Evolutionary conservation across 306 rosid genomes (phyloP).

Genomic region (Acmispon strigosus): DNA sequence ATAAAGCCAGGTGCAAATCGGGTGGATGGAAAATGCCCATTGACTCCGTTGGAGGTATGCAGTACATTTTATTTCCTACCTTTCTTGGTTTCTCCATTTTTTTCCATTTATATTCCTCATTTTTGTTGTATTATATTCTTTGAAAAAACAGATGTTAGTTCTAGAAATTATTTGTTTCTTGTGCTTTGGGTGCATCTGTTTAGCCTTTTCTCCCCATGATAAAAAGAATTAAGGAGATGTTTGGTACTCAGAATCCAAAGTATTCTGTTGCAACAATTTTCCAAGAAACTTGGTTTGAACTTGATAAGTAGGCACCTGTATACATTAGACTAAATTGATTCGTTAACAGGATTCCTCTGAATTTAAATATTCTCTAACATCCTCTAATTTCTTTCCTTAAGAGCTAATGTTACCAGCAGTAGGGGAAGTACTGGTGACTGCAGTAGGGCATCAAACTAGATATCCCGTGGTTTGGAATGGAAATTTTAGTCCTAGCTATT

Average conservation of each 20-base stretch:
- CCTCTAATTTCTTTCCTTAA: background rate
- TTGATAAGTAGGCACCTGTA: background rate
- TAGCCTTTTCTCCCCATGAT: no score
- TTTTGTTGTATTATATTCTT: background rate
- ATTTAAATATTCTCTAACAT: background rate
- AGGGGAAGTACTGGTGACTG: background rate
- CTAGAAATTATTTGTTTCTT: background rate
- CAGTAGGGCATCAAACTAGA: background rate
- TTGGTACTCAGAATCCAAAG: background rate
- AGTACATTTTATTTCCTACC: background rate
- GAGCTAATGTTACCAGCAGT: background rate
- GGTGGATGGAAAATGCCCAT: conserved; percentile 88
- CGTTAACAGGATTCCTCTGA: background rate
- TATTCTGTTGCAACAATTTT: background rate
- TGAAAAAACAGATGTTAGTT: background rate
- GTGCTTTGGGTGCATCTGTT: background rate
- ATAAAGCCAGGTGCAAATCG: conserved; percentile 92
- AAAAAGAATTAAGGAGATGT: background rate
- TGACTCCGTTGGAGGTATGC: conserved; percentile 91
- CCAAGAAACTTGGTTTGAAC: background rate
- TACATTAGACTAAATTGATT: background rate
- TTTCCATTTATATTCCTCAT: background rate
- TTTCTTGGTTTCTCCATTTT: background rate
- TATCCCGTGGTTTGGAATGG: background rate
- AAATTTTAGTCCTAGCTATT: background rate